Conservation (phyloP, 768 basidiomycete species). For the Clathrus columnatus region DNA sequence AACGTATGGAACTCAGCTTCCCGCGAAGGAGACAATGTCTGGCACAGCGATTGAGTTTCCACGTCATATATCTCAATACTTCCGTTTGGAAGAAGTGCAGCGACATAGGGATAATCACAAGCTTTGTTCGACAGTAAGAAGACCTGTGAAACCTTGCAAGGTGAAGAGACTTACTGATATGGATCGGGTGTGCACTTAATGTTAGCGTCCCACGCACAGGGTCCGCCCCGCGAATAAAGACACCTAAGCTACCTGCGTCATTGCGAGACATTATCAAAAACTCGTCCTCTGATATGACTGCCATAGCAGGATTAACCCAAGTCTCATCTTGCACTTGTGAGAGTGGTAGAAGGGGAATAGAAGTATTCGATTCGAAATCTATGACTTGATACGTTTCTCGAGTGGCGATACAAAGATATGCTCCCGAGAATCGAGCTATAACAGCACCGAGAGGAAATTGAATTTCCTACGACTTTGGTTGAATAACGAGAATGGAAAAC, state of each 20-base stretch:
- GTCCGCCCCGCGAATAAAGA: conserved; percentile 79
- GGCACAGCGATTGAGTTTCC: conserved; percentile 61
- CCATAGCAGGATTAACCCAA: conserved; percentile 58
- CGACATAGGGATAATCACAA: conserved; percentile 75
- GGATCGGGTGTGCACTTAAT: conserved; percentile 72
- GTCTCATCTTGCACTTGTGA: conserved; percentile 51
- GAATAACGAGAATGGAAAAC: not conserved
- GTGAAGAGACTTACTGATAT: conserved; percentile 56
- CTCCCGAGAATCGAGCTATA: conserved; percentile 54
- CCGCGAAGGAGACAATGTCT: conserved; percentile 49
- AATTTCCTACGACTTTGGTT: conserved; percentile 45
- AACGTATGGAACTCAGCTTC: conserved; percentile 10
- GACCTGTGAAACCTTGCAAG: not conserved
- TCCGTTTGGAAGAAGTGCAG: conserved; percentile 67
- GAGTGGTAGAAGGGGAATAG: conserved; percentile 69
- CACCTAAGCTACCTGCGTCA: conserved; percentile 68
- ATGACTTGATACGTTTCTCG: conserved; percentile 66
- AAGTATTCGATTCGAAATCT: conserved; percentile 61
- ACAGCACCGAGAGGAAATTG: conserved; percentile 52
- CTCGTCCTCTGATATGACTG: conserved; percentile 66
- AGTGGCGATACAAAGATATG: conserved; percentile 67
- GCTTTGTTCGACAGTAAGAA: conserved; percentile 30
- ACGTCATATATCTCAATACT: conserved; percentile 77
- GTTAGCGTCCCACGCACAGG: conserved; percentile 84
- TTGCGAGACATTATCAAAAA: conserved; percentile 85